Evolutionary conservation across 768 basidiomycete species (phyloP), one percentile per base, ranked within the genome.

Genomic region (Lepiota subincarnata): DNA sequence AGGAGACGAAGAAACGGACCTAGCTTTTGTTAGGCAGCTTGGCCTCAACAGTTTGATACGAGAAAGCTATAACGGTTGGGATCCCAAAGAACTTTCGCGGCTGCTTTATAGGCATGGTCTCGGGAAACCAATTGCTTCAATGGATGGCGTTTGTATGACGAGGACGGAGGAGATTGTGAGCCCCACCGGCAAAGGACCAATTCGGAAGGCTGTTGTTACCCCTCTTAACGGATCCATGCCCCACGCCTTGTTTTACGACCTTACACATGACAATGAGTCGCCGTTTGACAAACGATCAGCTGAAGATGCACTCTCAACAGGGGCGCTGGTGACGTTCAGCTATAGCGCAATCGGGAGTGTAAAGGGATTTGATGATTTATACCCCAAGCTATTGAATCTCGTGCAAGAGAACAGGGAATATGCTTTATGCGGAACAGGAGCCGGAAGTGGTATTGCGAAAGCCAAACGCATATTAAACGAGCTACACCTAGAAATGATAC

Each of bases 211-310:
- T 53, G 64, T 83, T 35, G 83, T 98, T 47, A 87, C 79, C 7
- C 87, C 89, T 6, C 79, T 95, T 48, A 81, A 87, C 53, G 97
- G 97, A 5, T 92, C 91, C 0, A 69, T 76, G 35, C 97, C 97
- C 0, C 97, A 99, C 65, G 92, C 97, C 0, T 78, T 98, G 31
- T 77, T 98, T 63, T 98, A 92, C 69, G 97, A 99, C 67, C 77
- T 92, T 53, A 98, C 97, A 1, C 97, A 99, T 70, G 97, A 99
- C 71, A 99, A 99, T 65, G 93, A 98, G 67, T 87, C 94, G 1
- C 89, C 88, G 1, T 69, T 86, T 12, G 82, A 92, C 70, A 98
- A 96, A 68, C 84, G 93, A 35, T 88, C 89, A 1, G 92, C 95
- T 6, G 93, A 98, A 67, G 94, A 98, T 68, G 89, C 93, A 0